Evolutionary conservation across 257 asterid genomes (phyloP), one percentile per base, ranked within the genome.

Genomic region (Salvia miltiorrhiza): DNA sequence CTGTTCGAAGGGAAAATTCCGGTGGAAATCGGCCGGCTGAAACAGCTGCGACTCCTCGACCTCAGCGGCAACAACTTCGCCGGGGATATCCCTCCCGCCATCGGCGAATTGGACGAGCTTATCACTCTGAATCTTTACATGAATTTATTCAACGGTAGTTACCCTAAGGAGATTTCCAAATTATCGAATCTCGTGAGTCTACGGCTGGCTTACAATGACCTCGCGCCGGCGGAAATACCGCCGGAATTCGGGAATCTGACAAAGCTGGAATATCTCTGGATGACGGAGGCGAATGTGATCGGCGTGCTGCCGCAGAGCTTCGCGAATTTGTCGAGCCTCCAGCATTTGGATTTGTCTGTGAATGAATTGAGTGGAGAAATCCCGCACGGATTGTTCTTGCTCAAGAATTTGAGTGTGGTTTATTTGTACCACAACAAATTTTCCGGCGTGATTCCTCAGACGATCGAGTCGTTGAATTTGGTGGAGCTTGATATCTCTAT

Each of bases 11-110:
- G 96, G 63, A 45, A 70, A 32, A 78, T 93, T 67, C 95, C 97
- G 59, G 72, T 56, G 39, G 78, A 73, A 12, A 81, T 93, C 7
- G 82, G 82, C 75, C 59, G 48, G 79, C 82, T 93, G 37, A 30
- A 49, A 13, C 64, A 78, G 20, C 88, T 93, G 9, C 74, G 63
- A 21, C 17, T 68, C 70, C 84, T 93, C 61, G 86, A 88, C 37
- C 73, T 93, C 62, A 49, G 84, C 58, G 83, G 67, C 10, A 93
- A 93, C 72, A 87, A 90, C 69, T 81, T 93, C 89, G 80, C 89
- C 71, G 98, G 97, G n/a, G 77, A 88, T 59, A 68, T 93, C 49
- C 98, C 98, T 20, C 81, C 87, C 65, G 67, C 70, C 5, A 71
- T 90, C 48, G 98, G 95, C 7, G 87, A 83, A 30, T 62, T 93